Base-by-base conservation (phyloP, 495 filamentous ascomycete genomes). In the Pseudoneurospora amorphoporcata region DNA sequence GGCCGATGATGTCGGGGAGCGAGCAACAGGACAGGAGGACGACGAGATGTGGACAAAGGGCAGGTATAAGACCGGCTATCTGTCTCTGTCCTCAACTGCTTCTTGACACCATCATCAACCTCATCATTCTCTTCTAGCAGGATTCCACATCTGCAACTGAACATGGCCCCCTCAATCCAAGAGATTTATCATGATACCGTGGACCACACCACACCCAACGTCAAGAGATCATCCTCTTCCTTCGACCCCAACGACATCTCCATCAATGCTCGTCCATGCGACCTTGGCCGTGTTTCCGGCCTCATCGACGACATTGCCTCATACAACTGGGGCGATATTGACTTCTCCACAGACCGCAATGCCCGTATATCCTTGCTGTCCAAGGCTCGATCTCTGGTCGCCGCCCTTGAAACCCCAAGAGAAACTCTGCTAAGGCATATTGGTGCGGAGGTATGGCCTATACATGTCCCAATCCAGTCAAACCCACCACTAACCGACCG, bases 361-460 rank as follows among this genome's bases (percentile, higher is more conserved):
- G 72, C 47, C 35, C 73, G 77, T 16, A 69, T 74, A 3, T 17
- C 17, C 8, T 70, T 82, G 38, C 73, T 79, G 42, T 78, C 72
- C 10, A 75, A 77, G 38, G 78, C 79, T 23, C 75, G 77, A 14
- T 53, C 71, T 12, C 73, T 82, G 3, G 72, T 77, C 14, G 72
- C 72, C 2, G 77, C 79, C 0, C 76, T 82, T 14, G 78, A 82
- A 69, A 80, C 78, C 17, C 81, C 81, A 7, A 74, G 79, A 0
- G 81, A 83, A 76, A 80, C 76, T 29, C 77, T 81, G 78, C 70
- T 81, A 41, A 72, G 76, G 74, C 81, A 83, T 8, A 39, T 73
- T 65, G 80, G 81, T 71, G 81, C 79, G 0, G 73, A 82, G 73
- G 80, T 74, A 17, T 47, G 32, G 75, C 10, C 23, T 53, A 58